Conservation (phyloP, 495 filamentous ascomycete species). For the Penicillium chermesinum region DNA sequence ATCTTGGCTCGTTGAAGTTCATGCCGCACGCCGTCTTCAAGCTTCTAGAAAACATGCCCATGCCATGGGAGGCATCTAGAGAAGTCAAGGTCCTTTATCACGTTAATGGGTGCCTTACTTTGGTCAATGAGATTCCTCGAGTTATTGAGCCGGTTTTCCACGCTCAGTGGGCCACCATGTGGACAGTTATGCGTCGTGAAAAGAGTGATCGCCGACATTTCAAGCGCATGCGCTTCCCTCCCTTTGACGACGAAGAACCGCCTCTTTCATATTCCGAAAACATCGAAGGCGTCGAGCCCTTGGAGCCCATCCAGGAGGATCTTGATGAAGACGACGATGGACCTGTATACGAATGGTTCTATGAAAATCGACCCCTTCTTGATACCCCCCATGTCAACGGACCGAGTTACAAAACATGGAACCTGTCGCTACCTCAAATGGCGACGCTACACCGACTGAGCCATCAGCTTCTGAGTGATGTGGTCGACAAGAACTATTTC, state of each 20-base stretch:
- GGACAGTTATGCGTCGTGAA: conserved; percentile 96
- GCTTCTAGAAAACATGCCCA: conserved; percentile 98
- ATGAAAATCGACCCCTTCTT: conserved; percentile 86
- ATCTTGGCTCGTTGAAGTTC: conserved; percentile 95
- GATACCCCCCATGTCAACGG: conserved; percentile 95
- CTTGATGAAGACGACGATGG: conserved; percentile 93
- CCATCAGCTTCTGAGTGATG: conserved; percentile 83
- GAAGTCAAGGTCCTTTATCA: conserved; percentile 99
- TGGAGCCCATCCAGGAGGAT: conserved; percentile 99
- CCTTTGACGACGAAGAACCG: conserved; percentile 98
- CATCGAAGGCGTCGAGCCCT: conserved; percentile 94
- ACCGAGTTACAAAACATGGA: conserved; percentile 96
- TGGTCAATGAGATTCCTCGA: conserved; percentile 94
- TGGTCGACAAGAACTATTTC: conserved; percentile 95
- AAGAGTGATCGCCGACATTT: conserved; percentile 96
- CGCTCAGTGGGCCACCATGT: conserved; percentile 99
- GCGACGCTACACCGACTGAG: conserved; percentile 90
- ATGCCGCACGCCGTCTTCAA: conserved; percentile 99
- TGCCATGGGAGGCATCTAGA: conserved; percentile 96
- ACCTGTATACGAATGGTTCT: conserved; percentile 93
- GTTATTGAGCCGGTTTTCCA: conserved; percentile 99
- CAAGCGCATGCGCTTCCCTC: conserved; percentile 98
- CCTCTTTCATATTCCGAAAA: conserved; percentile 98
- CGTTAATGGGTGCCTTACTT: conserved; percentile 92
- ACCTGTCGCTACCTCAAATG: conserved; percentile 92